These are phyloP conservation scores for Eucalyptus regnans DNA, from an alignment of 345 rosid species.

Conservation along the genomic window DNA sequence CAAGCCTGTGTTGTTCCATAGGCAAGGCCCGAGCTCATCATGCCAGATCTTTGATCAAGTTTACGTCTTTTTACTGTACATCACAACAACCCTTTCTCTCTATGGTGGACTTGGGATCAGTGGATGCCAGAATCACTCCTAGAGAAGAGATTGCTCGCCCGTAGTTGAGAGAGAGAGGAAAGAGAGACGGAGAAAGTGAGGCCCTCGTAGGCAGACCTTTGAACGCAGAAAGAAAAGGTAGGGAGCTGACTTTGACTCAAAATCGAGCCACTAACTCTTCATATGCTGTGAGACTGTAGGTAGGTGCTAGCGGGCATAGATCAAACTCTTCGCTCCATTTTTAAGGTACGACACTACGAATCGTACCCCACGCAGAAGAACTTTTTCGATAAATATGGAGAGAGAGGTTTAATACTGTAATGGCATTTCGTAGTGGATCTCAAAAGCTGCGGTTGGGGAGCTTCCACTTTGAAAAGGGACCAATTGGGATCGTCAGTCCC, in stretches of 20 bases:
- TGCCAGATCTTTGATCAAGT: background rate
- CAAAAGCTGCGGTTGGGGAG: background rate
- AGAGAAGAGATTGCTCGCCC: background rate
- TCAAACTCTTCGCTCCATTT: background rate
- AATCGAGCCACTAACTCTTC: background rate
- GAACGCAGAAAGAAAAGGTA: background rate
- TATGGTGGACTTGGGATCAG: background rate
- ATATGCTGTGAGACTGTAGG: background rate
- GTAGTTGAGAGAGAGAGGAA: background rate
- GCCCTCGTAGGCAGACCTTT: background rate
- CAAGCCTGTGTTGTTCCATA: background rate
- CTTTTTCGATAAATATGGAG: background rate
- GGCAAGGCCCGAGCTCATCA: background rate
- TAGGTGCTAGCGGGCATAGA: background rate
- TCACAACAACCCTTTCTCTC: background rate
- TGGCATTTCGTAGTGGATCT: background rate
- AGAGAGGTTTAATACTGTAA: background rate
- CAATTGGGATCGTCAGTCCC: background rate
- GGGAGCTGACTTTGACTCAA: background rate
- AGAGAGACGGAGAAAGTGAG: background rate
- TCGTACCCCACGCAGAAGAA: background rate
- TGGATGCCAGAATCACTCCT: background rate
- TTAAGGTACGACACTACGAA: background rate
- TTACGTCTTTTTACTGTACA: background rate
- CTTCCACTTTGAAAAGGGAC: background rate